Base-by-base conservation (phyloP, 352 stramenopile genomes). In the Paralagenidium karlingii region DNA sequence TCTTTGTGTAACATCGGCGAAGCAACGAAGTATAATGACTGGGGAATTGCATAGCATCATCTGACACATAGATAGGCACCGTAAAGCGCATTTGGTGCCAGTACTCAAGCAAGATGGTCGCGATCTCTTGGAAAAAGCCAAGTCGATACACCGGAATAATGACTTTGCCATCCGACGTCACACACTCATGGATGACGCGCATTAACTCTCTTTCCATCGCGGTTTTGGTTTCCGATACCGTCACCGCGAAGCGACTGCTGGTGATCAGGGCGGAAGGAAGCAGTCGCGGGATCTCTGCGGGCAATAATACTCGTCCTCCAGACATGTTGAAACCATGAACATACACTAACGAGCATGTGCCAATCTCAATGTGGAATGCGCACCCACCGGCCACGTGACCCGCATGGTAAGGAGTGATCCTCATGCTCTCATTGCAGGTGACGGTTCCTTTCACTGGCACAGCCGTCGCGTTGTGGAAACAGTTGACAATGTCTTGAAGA, bases 321-420 rank as follows among this genome's bases (percentile, higher is more conserved):
- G 61, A 63, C 26, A 85, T 49, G 43, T 86, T 89, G 46, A 92
- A 89, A 38, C 84, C 76, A 20, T 77, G 80, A 18, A 78, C 74
- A 19, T 63, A 88, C 18, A 91, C 32, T 31, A 90, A 61, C 1
- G 68, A 70, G n/a, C 67, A 79, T 5, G 54, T 39, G 44, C 76
- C 71, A 21, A 92, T 63, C 49, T 88, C 66, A 36, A 92, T 66
- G 41, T 78, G 62, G 29, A 84, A 92, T 15, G 55, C 63, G 46
- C 70, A 90, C 1, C 79, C 79, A 21, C 79, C 79, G 1, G 62
- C 68, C 22, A 85, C 70, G 45, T 92, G 76, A 0, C 79, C 79
- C 2, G 76, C 63, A 24, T 89, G 79, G 40, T 78, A 85, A n/a
- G 79, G 67, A 1, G 79, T 85, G 27, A 92, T 53, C 40, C 79